phyloP scores from a whole-genome alignment of 2,329 filamentous ascomycete genomes.

The Trichophyton equinum region DNA sequence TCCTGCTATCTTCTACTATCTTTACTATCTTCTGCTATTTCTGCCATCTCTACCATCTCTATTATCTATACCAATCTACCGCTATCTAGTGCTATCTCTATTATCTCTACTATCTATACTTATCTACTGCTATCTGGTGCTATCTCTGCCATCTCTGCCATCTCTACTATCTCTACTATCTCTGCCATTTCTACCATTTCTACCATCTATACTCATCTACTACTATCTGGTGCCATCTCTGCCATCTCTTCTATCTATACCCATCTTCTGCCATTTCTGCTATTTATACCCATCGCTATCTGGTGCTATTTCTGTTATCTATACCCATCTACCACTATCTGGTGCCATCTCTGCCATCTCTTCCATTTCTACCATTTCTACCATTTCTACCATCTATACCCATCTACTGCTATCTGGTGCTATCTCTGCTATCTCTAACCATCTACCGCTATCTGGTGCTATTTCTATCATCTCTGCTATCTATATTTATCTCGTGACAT shows the following conservation, averaged over 20 bases:
- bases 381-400: neutral
- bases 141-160: neutral
- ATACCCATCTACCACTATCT: neutral
- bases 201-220: neutral
- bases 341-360: neutral
- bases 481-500: neutral
- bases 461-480: neutral
- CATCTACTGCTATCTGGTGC: neutral
- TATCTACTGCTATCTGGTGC: neutral
- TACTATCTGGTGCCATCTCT: neutral
- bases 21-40: neutral
- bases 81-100: neutral
- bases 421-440: neutral
- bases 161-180: neutral
- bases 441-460: neutral
- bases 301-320: neutral
- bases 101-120: neutral
- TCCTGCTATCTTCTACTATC: neutral
- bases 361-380: neutral
- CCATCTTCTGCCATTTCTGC: neutral
- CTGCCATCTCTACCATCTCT: neutral
- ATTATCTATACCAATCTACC: neutral
- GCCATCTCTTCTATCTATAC: too few relatives aligned
- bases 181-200: neutral
- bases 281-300: neutral